A percentile compares a stretch with the other conserved stretches of the same genome.
These are phyloP conservation scores for Cyclanthera cordifolia DNA, from an alignment of 306 rosid species.

Conservation along the genomic window DNA sequence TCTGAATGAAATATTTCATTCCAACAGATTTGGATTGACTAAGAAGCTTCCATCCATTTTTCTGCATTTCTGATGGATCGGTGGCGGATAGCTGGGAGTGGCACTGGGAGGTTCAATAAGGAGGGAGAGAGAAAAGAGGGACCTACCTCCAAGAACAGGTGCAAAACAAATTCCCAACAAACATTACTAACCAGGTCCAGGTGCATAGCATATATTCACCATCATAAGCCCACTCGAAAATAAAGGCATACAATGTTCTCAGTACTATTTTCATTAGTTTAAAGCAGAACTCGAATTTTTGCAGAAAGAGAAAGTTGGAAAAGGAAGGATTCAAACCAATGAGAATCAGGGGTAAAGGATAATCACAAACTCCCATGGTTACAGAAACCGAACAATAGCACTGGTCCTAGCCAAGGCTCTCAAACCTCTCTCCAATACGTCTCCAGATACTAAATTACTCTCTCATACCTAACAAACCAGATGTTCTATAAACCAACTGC, in stretches of 20 bases:
- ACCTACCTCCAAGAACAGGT: background rate
- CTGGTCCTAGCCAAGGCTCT: background rate
- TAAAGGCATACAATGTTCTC: background rate
- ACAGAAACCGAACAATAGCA: background rate
- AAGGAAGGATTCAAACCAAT: background rate
- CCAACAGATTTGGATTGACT: too few species aligned
- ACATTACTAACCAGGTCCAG: background rate
- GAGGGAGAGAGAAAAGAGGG: too few species aligned
- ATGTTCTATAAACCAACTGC: background rate
- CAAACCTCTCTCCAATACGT: background rate
- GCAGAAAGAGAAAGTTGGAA: background rate
- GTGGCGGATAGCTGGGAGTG: too few species aligned
- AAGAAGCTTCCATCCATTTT: too few species aligned
- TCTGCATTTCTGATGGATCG: too few species aligned
- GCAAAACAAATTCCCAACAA: background rate
- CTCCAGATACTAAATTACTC: background rate
- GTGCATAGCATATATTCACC: background rate
- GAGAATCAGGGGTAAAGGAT: background rate
- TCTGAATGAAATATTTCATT: too few species aligned
- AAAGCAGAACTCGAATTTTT: background rate
- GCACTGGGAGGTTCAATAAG: too few species aligned
- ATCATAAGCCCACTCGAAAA: background rate
- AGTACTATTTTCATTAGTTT: background rate
- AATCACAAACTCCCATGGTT: background rate
- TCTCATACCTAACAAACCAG: background rate